Evolutionary conservation across 371 early-diverging fungal species (phyloP).

Genomic region (Paraphysoderma sedebokerense): DNA sequence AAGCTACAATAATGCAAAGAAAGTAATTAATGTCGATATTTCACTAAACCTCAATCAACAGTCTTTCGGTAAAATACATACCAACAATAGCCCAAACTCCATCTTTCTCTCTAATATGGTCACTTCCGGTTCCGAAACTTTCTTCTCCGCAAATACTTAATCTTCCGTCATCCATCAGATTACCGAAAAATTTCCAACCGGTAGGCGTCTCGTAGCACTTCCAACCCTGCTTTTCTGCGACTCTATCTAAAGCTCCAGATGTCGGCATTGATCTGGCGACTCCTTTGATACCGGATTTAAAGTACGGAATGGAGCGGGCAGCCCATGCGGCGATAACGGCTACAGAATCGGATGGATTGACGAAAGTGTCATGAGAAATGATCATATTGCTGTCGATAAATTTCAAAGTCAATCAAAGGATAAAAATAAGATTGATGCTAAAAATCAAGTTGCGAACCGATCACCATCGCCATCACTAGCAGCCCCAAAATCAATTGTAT

Average conservation of each 20-base stretch:
- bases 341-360: slow-evolving; percentile 93
- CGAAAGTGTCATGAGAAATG: slow-evolving; percentile 50
- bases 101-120: slow-evolving; percentile 97
- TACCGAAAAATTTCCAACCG: slow-evolving; percentile 95
- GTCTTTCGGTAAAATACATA: slow-evolving; percentile 10
- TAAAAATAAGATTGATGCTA: slow-evolving; percentile 44
- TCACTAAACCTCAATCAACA: background rate
- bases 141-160: slow-evolving; percentile 95
- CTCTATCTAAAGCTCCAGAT: slow-evolving; percentile 71
- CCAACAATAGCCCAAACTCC: slow-evolving; percentile 91
- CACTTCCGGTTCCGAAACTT: slow-evolving; percentile 92
- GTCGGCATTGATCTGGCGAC: slow-evolving; percentile 95
- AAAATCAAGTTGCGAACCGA: slow-evolving; percentile 97
- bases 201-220: slow-evolving; percentile 81
- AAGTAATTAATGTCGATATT: background rate
- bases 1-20: slow-evolving; percentile 32
- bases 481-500: slow-evolving; percentile 73
- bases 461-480: slow-evolving; percentile 89
- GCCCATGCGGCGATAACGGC: slow-evolving; percentile 90
- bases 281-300: slow-evolving; percentile 74
- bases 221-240: slow-evolving; percentile 62
- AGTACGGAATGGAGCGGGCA: slow-evolving; percentile 68
- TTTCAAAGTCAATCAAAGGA: background rate
- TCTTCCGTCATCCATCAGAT: slow-evolving; percentile 92
- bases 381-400: slow-evolving; percentile 5